Evolutionary conservation across 2,329 filamentous ascomycete genomes (phyloP), one percentile per base, ranked within the genome.

Genomic region (Colletotrichum musicola): DNA sequence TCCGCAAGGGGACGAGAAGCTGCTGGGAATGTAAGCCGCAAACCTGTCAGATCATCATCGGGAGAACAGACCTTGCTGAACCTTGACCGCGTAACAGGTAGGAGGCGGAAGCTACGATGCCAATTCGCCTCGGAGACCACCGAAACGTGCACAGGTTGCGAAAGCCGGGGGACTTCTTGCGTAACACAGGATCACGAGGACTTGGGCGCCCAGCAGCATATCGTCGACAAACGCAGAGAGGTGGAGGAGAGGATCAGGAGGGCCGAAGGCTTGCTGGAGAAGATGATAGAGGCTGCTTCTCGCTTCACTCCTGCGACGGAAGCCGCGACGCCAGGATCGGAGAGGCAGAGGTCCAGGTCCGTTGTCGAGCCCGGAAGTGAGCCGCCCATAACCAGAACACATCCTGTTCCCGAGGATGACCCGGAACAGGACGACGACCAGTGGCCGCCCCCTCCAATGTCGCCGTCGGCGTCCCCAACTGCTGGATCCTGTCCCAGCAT

Each of bases 1-100:
- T 86, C 25, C 82, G 85, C 22, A 88, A 87, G 58, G 86, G 86
- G 10, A 89, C 86, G 0, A 80, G 76, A 35, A 87, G 84, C 64
- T 89, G 86, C 74, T 88, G 85, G 85, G 86, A 87, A 71, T 88
- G 86, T 79, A 54, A n/a, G 50, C 12, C 20, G 22, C 20, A 13
- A 13, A 7, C 1, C 13, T 1, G 12, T 16, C n/a, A 1, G 7
- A 4, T 3, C 16, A 18, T 16, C n/a, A 13, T 50, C 0, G 10
- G 12, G 6, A 5, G 16, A 5, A 4, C 5, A 30, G 30, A 35
- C 30, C 30, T 35, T 35, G 10, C 30, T 35, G 10, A 35, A 35
- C 30, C 7, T 35, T 10, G 30, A 35, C 30, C 10, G 6, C 30
- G 30, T 10, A 35, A 7, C 27, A 56, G 49, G 50, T 35, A 87